Evolutionary conservation across 2,329 filamentous ascomycete genomes (phyloP), one percentile per base, ranked within the genome.

Genomic region (Ophiostoma himal-ulmi): DNA sequence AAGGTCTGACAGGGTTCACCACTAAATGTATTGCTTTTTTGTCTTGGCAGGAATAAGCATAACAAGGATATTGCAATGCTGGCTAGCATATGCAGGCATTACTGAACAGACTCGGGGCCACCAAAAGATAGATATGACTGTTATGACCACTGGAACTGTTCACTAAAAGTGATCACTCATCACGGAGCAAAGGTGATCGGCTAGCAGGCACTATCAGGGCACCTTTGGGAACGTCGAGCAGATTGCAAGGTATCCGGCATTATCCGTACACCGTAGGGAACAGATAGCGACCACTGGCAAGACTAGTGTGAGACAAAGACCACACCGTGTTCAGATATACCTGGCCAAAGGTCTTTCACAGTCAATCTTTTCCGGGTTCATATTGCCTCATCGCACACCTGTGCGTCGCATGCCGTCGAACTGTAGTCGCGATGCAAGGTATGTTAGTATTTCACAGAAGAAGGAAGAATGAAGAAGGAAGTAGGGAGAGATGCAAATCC

Each of bases 31-130:
- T 34, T 60, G 57, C 44, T 13, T 48, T 34, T 34, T 22, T 26
- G 26, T 60, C 57, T 60, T 60, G 57, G 57, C 57, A 60, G 22
- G 57, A 60, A 60, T 60, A 60, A 60, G 57, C 57, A 60, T 60
- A 60, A 60, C 57, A 60, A 60, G 57, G 57, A 60, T 60, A 34
- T 34, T 30, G 26, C 26, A 30, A 60, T 26, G 54, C 54, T 60
- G 34, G 26, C 54, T 14, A 60, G 20, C 22, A 22, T n/a, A 54
- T 52, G n/a, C 48, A 54, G 48, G 48, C 4, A 20, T 44, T 17
- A 44, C 13, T 14, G 14, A 44, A 44, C 41, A 30, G 30, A 30
- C 30, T 30, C 30, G 3, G 3, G 30, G 30, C 30, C 30, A 30
- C 30, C 30, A 30, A 30, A 30, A 30, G 41, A 48, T 20, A n/a